Evolutionary conservation across 345 rosid species (phyloP).

Genomic region (Crucihimalaya himalaica): DNA sequence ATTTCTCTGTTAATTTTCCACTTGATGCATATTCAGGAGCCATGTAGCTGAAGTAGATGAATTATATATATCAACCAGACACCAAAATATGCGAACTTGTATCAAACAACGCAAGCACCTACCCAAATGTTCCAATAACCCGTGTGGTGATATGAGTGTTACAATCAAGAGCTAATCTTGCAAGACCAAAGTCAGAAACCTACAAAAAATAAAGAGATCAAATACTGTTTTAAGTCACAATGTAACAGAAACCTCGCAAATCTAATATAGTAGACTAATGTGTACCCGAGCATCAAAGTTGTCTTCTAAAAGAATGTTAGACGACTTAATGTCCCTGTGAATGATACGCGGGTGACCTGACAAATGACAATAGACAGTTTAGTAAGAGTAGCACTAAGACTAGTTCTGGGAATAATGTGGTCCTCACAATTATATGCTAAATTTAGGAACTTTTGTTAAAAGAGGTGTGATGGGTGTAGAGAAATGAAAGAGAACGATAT

Average conservation of each 20-base stretch:
- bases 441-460: not conserved
- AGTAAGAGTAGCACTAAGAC: slow-evolving; percentile 8
- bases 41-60: slow-evolving; percentile 65
- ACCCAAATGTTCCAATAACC: slow-evolving; percentile 99
- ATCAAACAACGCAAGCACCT: slow-evolving; percentile 26
- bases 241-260: slow-evolving; percentile 9
- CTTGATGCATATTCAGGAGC: slow-evolving; percentile 99
- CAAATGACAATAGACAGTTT: slow-evolving; percentile 41
- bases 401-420: not conserved
- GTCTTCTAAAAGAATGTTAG: slow-evolving; percentile 89
- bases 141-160: slow-evolving; percentile 90
- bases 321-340: slow-evolving; percentile 96
- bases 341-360: slow-evolving; percentile 93
- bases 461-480: not conserved
- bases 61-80: not conserved
- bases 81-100: not conserved
- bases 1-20: slow-evolving; percentile 92
- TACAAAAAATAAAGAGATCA: slow-evolving; percentile 37
- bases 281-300: slow-evolving; percentile 88
- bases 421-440: not conserved
- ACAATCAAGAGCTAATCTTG: slow-evolving; percentile 87
- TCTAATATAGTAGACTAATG: not conserved
- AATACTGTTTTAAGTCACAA: slow-evolving; percentile 27
- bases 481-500: too few relatives aligned
- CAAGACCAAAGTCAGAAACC: slow-evolving; percentile 99